Base-by-base conservation (phyloP, 441 rosid species). In the Erysimum cheiri region DNA sequence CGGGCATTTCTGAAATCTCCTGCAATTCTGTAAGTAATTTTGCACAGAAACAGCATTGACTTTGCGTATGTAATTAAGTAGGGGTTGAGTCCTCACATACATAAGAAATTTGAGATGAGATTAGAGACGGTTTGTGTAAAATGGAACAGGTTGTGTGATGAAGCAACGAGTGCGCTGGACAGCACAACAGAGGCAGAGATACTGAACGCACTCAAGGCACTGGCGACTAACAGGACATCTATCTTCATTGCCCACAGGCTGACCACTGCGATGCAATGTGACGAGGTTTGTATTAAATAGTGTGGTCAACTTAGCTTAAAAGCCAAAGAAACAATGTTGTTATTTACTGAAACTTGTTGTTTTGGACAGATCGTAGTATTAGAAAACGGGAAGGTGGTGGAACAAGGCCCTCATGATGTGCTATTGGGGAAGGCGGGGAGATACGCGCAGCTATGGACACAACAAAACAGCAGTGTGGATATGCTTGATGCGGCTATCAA, bases 171-270 rank as follows among this genome's bases (percentile, higher is more conserved):
- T 87, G 97, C 99, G 33, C 89, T 96, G 55, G 99, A 96, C 79
- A 96, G 98, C 84, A 92, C 99, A n/a, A 95, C 99, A 14, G 98
- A 96, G 80, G 97, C 99, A 52, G 96, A 85, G 87, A 93, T 96
- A 83, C 77, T 93, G 60, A 88, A 58, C 77, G 97, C 99, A 46
- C 77, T 96, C 72, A 96, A 83, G 80, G 87, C 94, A 26, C 80
- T 93, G 17, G 92, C 98, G 40, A 87, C 64, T 75, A 87, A 93
- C 64, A 86, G 97, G 55, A 96, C 99, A 60, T 89, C 98, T 44
- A 77, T 96, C 73, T 96, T 96, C 78, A 78, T 96, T 60, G 99
- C 99, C 61, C 99, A 91, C 83, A 88, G 99, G 79, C 96, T 96
- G 62, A 93, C 99, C 53, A 96, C 98, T 64, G 99, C 99, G 22